phyloP scores from a whole-genome alignment of 2,329 filamentous ascomycete species.

The Phialophora expanda region DNA sequence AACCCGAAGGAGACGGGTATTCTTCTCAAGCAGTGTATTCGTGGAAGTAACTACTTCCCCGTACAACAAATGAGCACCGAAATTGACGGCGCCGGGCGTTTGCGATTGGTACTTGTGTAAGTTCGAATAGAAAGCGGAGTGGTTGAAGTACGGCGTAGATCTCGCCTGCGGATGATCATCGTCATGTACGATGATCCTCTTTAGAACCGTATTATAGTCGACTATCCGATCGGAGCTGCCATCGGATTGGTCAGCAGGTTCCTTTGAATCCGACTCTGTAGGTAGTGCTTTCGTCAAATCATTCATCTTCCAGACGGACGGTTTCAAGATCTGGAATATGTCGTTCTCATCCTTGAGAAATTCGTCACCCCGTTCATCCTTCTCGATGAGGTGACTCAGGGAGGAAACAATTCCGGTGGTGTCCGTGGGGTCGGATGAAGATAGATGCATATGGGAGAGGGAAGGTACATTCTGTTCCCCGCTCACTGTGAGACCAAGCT shows the following conservation, averaged over 20 bases:
- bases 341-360: constrained; percentile 82
- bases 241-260: constrained; percentile 43
- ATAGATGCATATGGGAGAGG: constrained; percentile 82
- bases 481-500: constrained; percentile 80
- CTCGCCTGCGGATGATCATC: constrained; percentile 69
- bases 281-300: constrained; percentile 62
- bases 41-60: constrained; percentile 93
- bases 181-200: constrained; percentile 76
- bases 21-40: constrained; percentile 93
- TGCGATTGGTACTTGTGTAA: constrained; percentile 69
- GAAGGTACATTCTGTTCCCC: constrained; percentile 73
- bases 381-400: constrained; percentile 69
- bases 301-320: constrained; percentile 64
- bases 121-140: constrained; percentile 75
- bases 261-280: constrained; percentile 40
- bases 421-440: constrained; percentile 67
- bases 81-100: constrained; percentile 53
- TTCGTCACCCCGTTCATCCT: constrained; percentile 68
- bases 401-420: constrained; percentile 71
- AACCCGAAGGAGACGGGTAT: constrained; percentile 73
- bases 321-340: constrained; percentile 76
- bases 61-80: constrained; percentile 81
- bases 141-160: constrained; percentile 84
- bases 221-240: constrained; percentile 62
- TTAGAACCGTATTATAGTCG: constrained; percentile 75